Evolutionary conservation across 495 filamentous ascomycete species (phyloP), one percentile per base, ranked within the genome.

Genomic region (Cercophora newfieldiana): DNA sequence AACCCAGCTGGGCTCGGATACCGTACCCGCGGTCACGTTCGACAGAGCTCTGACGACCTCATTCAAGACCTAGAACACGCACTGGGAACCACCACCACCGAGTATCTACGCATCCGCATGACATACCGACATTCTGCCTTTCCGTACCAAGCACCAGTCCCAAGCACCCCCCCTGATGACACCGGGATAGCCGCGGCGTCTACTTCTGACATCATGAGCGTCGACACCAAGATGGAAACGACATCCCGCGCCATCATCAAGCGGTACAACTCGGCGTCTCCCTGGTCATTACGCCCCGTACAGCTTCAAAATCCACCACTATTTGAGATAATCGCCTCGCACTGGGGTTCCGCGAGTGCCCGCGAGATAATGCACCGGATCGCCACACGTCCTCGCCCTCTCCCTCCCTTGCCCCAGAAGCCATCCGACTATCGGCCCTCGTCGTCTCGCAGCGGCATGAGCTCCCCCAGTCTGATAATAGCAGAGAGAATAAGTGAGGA

Each of bases 81-180:
- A 44, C 73, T 86, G 3, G 82, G 83, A n/a, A 71, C 72, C 37
- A 70, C 70, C 8, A 63, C 63, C 51, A 75, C 68, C 0, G 70
- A 79, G 25, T 85, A 82, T 61, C 51, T 85, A n/a, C 76, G 74
- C n/a, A 74, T 85, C 21, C 71, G 76, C 19, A 44, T 86, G 4
- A 73, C 67, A 5, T 86, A 85, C 55, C 73, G 74, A 1, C 82
- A 86, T 66, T 83, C 84, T 0, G 82, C 72, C 1, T 85, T 86
- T 56, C 75, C 77, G 14, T 63, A 69, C 59, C 68, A 57, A 49
- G 37, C 6, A 16, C 19, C 59, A 48, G 26, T n/a, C 28, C 16
- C 60, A 28, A 8, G 29, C 12, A 8, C 28, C 24, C 25, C 51
- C 16, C 14, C 18, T n/a, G 14, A 22, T 12, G 26, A 63, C 3